Base-by-base conservation (phyloP, 306 rosid genomes). In the Vicia sativa region DNA sequence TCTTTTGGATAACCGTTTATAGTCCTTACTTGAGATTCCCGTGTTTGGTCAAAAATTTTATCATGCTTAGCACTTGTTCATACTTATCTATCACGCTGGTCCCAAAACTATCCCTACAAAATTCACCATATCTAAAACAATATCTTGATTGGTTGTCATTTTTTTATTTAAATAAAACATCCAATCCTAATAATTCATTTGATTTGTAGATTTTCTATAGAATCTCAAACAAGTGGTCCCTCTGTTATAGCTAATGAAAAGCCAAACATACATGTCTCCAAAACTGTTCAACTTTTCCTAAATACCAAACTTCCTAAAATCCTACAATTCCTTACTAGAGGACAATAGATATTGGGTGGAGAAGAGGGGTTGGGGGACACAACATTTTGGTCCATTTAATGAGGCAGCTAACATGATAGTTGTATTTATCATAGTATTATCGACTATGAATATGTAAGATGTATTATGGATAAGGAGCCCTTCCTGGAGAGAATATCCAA, bases 331-430 rank as follows among this genome's bases (percentile, higher is more conserved):
- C 35, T 62, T 61, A 41, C 49, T 44, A 80, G 0, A 46, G 46
- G 78, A 76, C 78, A 80, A 48, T 46, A 4, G 52, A 59, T 18
- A 54, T 44, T 76, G 72, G 72, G 84, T 67, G 80, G 80, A 71
- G 80, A 75, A 46, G 35, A 62, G 38, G 57, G 56, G 28, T 8
- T 67, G 50, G 56, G 65, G 71, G 65, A 45, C 77, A 65, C 70
- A 44, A 8, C 72, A 71, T 14, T 46, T 15, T 55, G 45, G 70
- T 37, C 72, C 84, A 76, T 77, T 63, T 59, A 23, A 15, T n/a
- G 74, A 35, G 74, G 79, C 82, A 81, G 65, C 85, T 81, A 81
- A 77, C 85, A 66, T 81, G 79, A 63, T 73, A 29, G 74, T 73
- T 73, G 74, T 68, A 46, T 71, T 68, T 81, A 64, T 76, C 75